Base-by-base conservation (phyloP, 2,329 filamentous ascomycete genomes). In the Arthrinium puccinioides region DNA sequence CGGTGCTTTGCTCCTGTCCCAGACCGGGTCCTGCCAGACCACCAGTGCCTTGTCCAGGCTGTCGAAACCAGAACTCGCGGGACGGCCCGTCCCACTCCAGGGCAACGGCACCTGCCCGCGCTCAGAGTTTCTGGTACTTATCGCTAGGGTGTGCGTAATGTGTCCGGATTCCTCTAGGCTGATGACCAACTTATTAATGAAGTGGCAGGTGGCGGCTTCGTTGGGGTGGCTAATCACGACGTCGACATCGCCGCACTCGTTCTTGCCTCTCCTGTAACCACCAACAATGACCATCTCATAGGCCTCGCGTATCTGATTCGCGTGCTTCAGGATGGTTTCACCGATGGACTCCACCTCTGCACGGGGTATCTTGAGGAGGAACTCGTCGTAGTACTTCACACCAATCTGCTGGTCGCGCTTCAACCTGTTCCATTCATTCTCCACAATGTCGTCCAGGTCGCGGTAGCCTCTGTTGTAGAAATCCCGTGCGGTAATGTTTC, bases 311-410 rank as follows among this genome's bases (percentile, higher is more conserved):
- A 89, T 69, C 14, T 57, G 62, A 31, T 79, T 76, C 2, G 87
- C 87, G 44, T 92, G 80, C 2, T 63, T 51, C 2, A 82, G 68
- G 13, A 96, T 72, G 1, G 70, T 66, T 5, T 63, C 51, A 0
- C 74, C 76, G 37, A 95, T 94, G 0, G 56, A 52, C 47, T 87
- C 80, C 0, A 87, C 84, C 57, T 97, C 88, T 0, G 53, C 40
- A 2, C 88, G 76, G 0, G 86, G 74, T 5, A 97, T 86, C 11
- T 74, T 78, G 13, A 71, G 60, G 31, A 75, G 64, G 38, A 98
- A 84, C 45, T 97, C 90, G 23, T 94, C 84, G 56, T 94, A 95
- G 61, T 81, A 96, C 56, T 97, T 97, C 30, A 96, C 68, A 0
- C 92, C 90, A 38, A 97, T 94, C 56, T 97, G 88, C 59, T 96